Evolutionary conservation across 1,284 basidiomycete species (phyloP).

Genomic region (Ceratobasidium sp.): DNA sequence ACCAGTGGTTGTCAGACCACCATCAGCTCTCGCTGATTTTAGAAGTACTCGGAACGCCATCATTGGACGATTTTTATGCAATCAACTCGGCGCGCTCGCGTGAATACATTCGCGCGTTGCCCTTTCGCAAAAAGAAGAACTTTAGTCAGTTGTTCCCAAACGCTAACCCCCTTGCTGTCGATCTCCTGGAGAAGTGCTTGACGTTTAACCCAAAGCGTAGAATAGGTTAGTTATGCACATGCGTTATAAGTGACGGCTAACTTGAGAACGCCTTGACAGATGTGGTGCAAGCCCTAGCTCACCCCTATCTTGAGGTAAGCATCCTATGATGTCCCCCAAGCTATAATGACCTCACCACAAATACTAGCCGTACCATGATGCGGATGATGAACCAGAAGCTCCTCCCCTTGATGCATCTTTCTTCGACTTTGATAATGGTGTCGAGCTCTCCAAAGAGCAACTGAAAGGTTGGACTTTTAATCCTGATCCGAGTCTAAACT

Average conservation of each 20-base stretch:
- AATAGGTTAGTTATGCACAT: constrained; percentile 61
- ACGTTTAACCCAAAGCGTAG: constrained; percentile 94
- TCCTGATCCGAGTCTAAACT: background rate
- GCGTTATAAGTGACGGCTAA: background rate
- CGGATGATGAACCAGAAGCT: constrained; percentile 87
- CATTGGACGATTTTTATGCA: constrained; percentile 90
- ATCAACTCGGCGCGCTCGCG: constrained; percentile 87
- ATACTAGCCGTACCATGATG: constrained; percentile 86
- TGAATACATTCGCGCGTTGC: constrained; percentile 90
- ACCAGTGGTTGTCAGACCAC: constrained; percentile 68
- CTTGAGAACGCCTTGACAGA: constrained; percentile 57
- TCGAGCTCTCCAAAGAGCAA: constrained; percentile 71
- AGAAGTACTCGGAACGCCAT: constrained; percentile 88
- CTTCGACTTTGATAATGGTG: constrained; percentile 84
- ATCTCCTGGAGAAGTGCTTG: constrained; percentile 89
- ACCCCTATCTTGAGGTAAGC: constrained; percentile 88
- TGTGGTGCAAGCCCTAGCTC: constrained; percentile 89
- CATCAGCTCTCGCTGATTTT: constrained; percentile 93
- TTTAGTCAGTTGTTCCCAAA: constrained; percentile 89
- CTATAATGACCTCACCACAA: background rate
- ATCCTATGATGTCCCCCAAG: constrained; percentile 37
- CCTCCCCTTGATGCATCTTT: constrained; percentile 85
- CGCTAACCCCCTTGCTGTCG: constrained; percentile 87
- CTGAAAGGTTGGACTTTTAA: constrained; percentile 69
- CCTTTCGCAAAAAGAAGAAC: constrained; percentile 85